These are phyloP conservation scores for Cyberlindnera euphorbiiphila DNA, from an alignment of 805 yeast species.

Conservation along the genomic window DNA sequence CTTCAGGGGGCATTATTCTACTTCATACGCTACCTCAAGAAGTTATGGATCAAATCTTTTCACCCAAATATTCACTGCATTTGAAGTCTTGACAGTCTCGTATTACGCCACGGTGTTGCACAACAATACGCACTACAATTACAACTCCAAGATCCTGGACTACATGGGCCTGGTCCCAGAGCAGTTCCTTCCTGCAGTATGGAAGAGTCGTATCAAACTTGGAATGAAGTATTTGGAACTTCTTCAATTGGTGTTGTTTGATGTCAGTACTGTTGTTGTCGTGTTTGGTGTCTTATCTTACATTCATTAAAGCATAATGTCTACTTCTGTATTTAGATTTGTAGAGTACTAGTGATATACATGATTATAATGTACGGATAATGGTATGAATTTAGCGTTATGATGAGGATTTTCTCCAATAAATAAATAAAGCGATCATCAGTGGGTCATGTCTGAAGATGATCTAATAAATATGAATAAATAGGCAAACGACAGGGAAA, in stretches of 20 bases:
- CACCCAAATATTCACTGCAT: constrained; percentile 17
- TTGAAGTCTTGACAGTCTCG: constrained; percentile 22
- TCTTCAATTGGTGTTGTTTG: constrained; percentile 23
- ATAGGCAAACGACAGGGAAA: constrained; percentile 2
- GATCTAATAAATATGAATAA: constrained; percentile 11
- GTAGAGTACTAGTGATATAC: no score
- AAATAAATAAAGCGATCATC: no score
- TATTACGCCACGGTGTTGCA: constrained; percentile 17
- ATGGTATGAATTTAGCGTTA: no score
- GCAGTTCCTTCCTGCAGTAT: constrained; percentile 11
- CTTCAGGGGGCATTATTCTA: constrained; percentile 12
- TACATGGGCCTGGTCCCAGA: constrained; percentile 24
- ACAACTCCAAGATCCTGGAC: constrained; percentile 21
- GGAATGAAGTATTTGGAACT: constrained; percentile 26
- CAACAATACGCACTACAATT: constrained; percentile 23
- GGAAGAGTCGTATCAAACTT: constrained; percentile 23
- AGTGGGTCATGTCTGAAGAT: no score
- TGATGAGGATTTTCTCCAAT: no score
- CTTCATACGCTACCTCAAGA: constrained; percentile 12
- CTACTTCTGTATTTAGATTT: no score
- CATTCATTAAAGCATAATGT: constrained; percentile 17
- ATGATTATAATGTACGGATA: no score
- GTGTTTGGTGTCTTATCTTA: constrained; percentile 22
- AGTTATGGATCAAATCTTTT: constrained; percentile 13
- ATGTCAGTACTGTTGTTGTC: constrained; percentile 21